A percentile compares a stretch with the other conserved stretches of the same genome.
Conservation (phyloP, 192 early-diverging fungal genomes). For the Coemansia sp. region DNA sequence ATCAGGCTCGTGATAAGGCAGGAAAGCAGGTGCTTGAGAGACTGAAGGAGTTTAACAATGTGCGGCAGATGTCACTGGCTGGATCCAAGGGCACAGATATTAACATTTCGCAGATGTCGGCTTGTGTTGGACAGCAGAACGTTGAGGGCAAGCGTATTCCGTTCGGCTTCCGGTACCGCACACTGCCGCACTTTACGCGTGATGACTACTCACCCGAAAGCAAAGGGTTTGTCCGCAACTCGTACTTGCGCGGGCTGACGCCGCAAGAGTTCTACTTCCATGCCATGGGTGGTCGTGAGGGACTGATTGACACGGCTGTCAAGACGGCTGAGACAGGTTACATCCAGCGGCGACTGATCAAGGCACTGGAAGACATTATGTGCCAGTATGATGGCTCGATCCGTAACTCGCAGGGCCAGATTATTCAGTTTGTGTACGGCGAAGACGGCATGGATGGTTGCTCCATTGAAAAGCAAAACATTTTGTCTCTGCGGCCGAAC, state of each 20-base stretch:
- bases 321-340: slow-evolving; percentile 99
- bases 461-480: slow-evolving; percentile 78
- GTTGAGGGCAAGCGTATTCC: slow-evolving; percentile 99
- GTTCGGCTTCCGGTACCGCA: slow-evolving; percentile 91
- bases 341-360: slow-evolving; percentile 97
- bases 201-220: slow-evolving; percentile 93
- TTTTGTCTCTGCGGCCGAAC: slow-evolving; percentile 69
- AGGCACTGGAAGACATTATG: slow-evolving; percentile 97
- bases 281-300: slow-evolving; percentile 99
- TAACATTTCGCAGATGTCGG: slow-evolving; percentile 97
- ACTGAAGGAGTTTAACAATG: slow-evolving; percentile 91
- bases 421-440: slow-evolving; percentile 96
- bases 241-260: slow-evolving; percentile 77
- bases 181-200: slow-evolving; percentile 96
- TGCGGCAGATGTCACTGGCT: slow-evolving; percentile 92
- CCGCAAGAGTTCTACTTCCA: slow-evolving; percentile 99
- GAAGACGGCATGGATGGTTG: slow-evolving; percentile 98
- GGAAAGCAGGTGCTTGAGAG: slow-evolving; percentile 80
- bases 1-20: slow-evolving; percentile 87
- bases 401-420: slow-evolving; percentile 87
- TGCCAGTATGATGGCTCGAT: slow-evolving; percentile 97
- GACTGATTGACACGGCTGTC: slow-evolving; percentile 98
- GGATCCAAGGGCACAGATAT: slow-evolving; percentile 96
- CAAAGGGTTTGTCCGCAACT: slow-evolving; percentile 57
- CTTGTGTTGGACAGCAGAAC: slow-evolving; percentile 99